phyloP scores from a whole-genome alignment of 2,329 filamentous ascomycete genomes.

The Lomentospora prolificans region DNA sequence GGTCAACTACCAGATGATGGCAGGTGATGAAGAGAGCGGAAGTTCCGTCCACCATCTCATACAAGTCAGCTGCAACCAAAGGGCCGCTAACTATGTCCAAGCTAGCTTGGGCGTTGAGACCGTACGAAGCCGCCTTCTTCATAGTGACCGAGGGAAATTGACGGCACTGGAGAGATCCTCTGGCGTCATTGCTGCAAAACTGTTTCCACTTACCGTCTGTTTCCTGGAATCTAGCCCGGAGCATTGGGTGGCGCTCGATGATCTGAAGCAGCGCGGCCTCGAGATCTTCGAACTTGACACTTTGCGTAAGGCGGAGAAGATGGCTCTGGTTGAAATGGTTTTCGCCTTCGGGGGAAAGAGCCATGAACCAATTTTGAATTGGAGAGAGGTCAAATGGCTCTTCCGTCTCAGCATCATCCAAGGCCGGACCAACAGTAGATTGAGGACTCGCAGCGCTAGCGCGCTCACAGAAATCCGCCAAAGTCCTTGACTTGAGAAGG shows the following conservation, averaged over 20 bases:
- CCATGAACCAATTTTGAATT: conserved; percentile 23
- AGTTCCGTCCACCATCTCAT: not conserved
- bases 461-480: conserved; percentile 16
- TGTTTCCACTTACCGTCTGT: conserved; percentile 11
- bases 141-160: not conserved
- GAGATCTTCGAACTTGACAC: conserved; percentile 7
- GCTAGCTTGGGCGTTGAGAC: not conserved
- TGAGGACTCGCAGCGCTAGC: too few relatives aligned
- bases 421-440: not conserved
- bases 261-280: conserved; percentile 15
- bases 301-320: conserved; percentile 23
- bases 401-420: conserved; percentile 13
- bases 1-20: conserved; percentile 30
- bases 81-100: not conserved
- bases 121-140: not conserved
- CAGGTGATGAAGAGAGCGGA: conserved; percentile 23
- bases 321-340: conserved; percentile 36
- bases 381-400: conserved; percentile 30
- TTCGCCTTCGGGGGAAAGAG: conserved; percentile 11
- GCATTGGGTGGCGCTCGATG: conserved; percentile 24
- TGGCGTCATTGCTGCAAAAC: not conserved
- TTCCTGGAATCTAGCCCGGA: conserved; percentile 22
- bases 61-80: not conserved
- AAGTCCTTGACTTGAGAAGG: conserved; percentile 20
- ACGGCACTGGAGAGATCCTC: not conserved